Percentiles rank a stretch among this genome's conserved stretches.
Conservation (phyloP, 2,329 filamentous ascomycete genomes). For the Sphaerulina vaccinii region DNA sequence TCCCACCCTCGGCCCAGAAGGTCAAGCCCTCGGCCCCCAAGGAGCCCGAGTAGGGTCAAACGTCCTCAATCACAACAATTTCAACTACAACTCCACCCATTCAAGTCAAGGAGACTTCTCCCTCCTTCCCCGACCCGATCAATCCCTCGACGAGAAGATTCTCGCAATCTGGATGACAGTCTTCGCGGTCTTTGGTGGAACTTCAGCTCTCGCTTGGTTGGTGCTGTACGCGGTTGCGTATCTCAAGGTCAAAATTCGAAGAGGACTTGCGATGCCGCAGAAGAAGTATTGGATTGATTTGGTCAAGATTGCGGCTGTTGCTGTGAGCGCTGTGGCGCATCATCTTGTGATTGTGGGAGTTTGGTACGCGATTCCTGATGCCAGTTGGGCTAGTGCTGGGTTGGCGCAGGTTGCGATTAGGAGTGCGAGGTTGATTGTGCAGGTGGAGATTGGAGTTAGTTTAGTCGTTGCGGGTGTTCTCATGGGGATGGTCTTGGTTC, state of each 20-base stretch:
- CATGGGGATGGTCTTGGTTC: neutral
- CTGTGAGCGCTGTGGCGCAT: neutral
- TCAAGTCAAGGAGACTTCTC: neutral
- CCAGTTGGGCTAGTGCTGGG: conserved; percentile 1
- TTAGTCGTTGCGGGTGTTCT: neutral
- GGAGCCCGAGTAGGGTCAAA: too few relatives aligned
- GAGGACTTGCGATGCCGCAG: neutral
- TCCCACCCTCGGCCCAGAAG: too few relatives aligned
- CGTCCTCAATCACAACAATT: neutral
- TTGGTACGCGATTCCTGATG: conserved; percentile 2
- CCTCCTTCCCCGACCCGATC: neutral
- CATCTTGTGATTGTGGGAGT: neutral
- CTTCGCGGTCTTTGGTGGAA: conserved; percentile 5
- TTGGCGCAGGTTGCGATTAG: neutral
- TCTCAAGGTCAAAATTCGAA: neutral
- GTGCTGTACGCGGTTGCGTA: neutral
- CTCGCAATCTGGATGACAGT: conserved; percentile 4
- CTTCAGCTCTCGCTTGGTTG: conserved; percentile 1
- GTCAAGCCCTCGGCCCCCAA: too few relatives aligned
- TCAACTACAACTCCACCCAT: neutral
- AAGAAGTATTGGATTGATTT: too few relatives aligned
- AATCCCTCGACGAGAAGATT: neutral
- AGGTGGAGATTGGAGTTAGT: neutral
- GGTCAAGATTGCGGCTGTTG: neutral
- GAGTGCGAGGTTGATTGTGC: conserved; percentile 1